Base-by-base conservation (phyloP, 1,284 basidiomycete genomes). In the Moesziomyces antarcticus region DNA sequence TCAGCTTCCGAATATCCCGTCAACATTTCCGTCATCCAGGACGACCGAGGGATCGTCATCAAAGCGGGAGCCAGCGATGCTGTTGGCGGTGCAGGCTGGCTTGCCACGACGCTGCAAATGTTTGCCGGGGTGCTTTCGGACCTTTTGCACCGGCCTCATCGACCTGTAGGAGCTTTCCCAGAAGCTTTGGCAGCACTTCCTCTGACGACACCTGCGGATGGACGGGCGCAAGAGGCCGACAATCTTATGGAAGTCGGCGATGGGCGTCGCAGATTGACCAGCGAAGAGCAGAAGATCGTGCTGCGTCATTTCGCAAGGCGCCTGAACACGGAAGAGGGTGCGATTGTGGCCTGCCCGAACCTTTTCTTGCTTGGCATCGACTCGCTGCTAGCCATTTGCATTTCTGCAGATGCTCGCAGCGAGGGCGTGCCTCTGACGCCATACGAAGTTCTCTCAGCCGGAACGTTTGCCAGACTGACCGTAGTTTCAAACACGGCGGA, bases 1-100 rank as follows among this genome's bases (percentile, higher is more conserved):
- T 48, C 49, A 16, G 48, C 60, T n/a, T 62, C 60, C 33, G 60
- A 62, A 45, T 62, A 62, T 44, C 60, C 60, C 6, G 52, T 56
- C 33, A 62, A 56, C 43, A 56, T 62, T 25, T 55, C 60, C 11
- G 52, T 56, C 11, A 48, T 56, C 21, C 60, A 56, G 21, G 49
- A 56, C 41, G 48, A 56, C 16, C 18, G 44, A 10, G 52, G 47
- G 9, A 25, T 62, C n/a, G 24, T 21, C 35, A 48, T 56, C 44
- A 56, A 56, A 24, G 60, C 53, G 3, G 58, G 58, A 27, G 58
- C 58, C 3, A 60, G 51, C 47, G 58, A 60, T 37, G 41, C 41
- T 21, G 58, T 60, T 18, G 51, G 58, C 24, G 58, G 58, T 20
- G 22, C n/a, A 2, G 27, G 6, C 4, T 60, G 58, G 58, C 47